A percentile compares a stretch with the other conserved stretches of the same genome.
Conservation (phyloP, 345 rosid genomes). For the Raphanus raphanistrum region DNA sequence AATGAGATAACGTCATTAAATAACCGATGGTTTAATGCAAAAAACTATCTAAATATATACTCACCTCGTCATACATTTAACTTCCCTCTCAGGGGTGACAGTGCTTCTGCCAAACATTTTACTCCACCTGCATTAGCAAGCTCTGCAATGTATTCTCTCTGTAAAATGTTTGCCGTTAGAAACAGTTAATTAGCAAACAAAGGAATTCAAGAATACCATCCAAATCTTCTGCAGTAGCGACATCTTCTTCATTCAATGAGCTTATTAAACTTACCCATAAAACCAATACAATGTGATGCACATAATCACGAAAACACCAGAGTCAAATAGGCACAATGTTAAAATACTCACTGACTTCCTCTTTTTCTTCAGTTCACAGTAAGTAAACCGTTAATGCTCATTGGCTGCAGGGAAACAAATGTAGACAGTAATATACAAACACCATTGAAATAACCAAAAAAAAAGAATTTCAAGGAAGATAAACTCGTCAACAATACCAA, state of each 20-base stretch:
- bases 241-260: slow-evolving; percentile 57
- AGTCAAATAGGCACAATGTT: background rate
- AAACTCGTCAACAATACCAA: no score
- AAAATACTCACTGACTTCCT: slow-evolving; percentile 60
- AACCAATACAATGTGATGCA: background rate
- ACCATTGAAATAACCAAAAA: no score
- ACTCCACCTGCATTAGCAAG: slow-evolving; percentile 40
- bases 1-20: background rate
- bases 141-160: slow-evolving; percentile 38
- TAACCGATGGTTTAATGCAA: background rate
- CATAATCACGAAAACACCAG: background rate
- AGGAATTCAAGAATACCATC: slow-evolving; percentile 45
- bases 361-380: slow-evolving; percentile 48
- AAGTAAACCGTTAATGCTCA: slow-evolving; percentile 59
- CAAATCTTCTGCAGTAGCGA: slow-evolving; percentile 51
- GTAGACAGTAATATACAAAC: background rate
- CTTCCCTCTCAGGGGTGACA: slow-evolving; percentile 80
- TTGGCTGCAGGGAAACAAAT: slow-evolving; percentile 45
- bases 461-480: no score
- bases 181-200: background rate
- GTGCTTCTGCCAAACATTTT: slow-evolving; percentile 24
- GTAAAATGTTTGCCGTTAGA: background rate
- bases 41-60: background rate
- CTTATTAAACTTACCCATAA: slow-evolving; percentile 54
- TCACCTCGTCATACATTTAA: slow-evolving; percentile 75